A percentile compares a stretch with the other conserved stretches of the same genome.
Conservation (phyloP, 2,329 filamentous ascomycete genomes). For the Cladosporium sp. region DNA sequence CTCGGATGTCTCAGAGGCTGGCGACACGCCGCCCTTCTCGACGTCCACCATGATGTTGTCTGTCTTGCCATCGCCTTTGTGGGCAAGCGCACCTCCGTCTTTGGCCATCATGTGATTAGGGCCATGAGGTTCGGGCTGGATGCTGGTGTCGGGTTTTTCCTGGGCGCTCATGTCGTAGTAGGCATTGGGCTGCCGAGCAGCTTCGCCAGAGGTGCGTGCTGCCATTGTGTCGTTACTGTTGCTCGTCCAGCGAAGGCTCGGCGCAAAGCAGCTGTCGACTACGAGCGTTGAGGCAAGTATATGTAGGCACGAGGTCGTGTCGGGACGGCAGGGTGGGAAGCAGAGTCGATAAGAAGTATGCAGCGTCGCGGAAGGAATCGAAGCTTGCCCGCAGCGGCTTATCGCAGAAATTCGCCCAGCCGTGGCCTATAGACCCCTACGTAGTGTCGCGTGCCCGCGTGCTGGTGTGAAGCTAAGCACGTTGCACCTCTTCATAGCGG, state of each 20-base stretch:
- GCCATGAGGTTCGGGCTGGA: conserved; percentile 7
- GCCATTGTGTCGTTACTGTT: conserved; percentile 9
- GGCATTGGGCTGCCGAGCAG: neutral
- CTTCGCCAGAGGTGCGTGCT: conserved; percentile 3
- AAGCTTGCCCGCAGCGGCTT: conserved; percentile 6
- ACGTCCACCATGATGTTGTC: conserved; percentile 6
- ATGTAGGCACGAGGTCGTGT: neutral
- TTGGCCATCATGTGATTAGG: neutral
- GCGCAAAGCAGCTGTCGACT: neutral
- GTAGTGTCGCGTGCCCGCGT: conserved; percentile 11
- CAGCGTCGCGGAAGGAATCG: neutral
- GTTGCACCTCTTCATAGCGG: neutral
- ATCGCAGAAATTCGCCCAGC: conserved; percentile 11
- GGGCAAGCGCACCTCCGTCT: neutral
- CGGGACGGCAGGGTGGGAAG: neutral
- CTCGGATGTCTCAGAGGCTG: neutral
- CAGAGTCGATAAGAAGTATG: conserved; percentile 1
- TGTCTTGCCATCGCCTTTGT: neutral
- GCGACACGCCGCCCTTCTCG: conserved; percentile 13
- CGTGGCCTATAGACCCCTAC: conserved; percentile 1
- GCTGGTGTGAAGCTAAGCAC: conserved; percentile 11
- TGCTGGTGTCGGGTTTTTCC: neutral
- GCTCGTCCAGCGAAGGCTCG: neutral
- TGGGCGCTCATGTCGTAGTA: conserved; percentile 9
- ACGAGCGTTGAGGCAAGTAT: neutral